These are phyloP conservation scores for Agaricus bisporus DNA, from an alignment of 768 basidiomycete genomes.

Conservation along the genomic window DNA sequence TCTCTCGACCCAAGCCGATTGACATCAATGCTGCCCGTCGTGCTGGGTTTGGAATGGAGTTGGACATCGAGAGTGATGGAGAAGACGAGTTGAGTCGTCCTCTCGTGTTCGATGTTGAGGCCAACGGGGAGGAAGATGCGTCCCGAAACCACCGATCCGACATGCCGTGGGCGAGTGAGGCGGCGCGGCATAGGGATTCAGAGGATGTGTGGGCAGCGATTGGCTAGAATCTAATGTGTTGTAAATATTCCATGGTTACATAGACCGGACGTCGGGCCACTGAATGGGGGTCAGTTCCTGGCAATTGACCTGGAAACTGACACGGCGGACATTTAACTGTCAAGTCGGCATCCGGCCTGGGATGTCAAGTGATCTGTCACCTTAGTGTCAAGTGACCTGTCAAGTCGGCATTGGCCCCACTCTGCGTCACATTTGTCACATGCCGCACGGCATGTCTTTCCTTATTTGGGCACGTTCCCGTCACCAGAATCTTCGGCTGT, in stretches of 20 bases:
- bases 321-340: no score
- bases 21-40: slow-evolving; percentile 69
- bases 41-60: slow-evolving; percentile 62
- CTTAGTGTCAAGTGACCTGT: no score
- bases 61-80: slow-evolving; percentile 65
- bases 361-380: no score
- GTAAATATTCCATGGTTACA: neutral
- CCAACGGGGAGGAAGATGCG: slow-evolving; percentile 18
- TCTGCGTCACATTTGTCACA: no score
- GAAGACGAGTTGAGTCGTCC: slow-evolving; percentile 56
- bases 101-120: slow-evolving; percentile 59
- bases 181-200: slow-evolving; percentile 48
- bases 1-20: slow-evolving; percentile 80
- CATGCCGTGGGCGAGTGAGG: slow-evolving; percentile 58
- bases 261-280: no score
- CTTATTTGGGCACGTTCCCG: no score
- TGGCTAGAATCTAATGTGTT: slow-evolving; percentile 20
- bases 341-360: no score
- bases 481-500: no score
- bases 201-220: slow-evolving; percentile 72
- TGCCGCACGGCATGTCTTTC: no score
- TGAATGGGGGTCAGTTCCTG: no score
- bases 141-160: slow-evolving; percentile 20
- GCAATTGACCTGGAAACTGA: neutral
- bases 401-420: no score